Evolutionary conservation across 1,139 yeast genomes (phyloP), one percentile per base, ranked within the genome.

Genomic region (Sugiyamaella paludigena): DNA sequence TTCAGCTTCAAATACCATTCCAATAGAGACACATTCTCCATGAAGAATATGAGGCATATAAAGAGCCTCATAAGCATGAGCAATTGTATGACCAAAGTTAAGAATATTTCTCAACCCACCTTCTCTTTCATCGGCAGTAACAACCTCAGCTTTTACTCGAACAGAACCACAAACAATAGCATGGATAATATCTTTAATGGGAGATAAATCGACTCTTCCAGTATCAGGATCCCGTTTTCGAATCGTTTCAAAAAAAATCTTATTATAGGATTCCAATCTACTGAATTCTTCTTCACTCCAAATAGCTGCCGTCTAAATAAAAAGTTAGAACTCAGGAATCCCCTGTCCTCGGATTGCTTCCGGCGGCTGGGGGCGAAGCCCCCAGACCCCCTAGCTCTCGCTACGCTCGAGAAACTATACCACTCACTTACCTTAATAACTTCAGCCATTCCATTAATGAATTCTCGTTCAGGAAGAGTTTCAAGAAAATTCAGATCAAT

Each of bases 361-460:
- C 29, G 15, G 12, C 19, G 11, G n/a, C 16, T 1, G 15, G 9
- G 8, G n/a, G n/a, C n/a, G n/a, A n/a, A n/a, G n/a, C n/a, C n/a
- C n/a, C n/a, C n/a, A n/a, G n/a, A n/a, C n/a, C n/a, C n/a, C n/a
- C n/a, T n/a, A n/a, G n/a, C n/a, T n/a, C n/a, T n/a, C n/a, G n/a
- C n/a, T n/a, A n/a, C n/a, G n/a, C n/a, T n/a, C n/a, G n/a, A n/a
- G n/a, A n/a, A n/a, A n/a, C n/a, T n/a, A 26, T 11, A n/a, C 13
- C 9, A 28, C 46, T 6, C 12, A 38, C 64, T 29, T 50, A 64
- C 67, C 61, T 92, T 94, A 59, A 94, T 85, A 49, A 94, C 97
- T 71, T 94, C 99, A 1, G 96, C 96, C 92, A 94, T 92, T 55
- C 99, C 99, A 64, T 94, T 94, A 62, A 94, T 87, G 67, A 94